Base-by-base conservation (phyloP, 139 green algal species). In the Pleodorina starrii region DNA sequence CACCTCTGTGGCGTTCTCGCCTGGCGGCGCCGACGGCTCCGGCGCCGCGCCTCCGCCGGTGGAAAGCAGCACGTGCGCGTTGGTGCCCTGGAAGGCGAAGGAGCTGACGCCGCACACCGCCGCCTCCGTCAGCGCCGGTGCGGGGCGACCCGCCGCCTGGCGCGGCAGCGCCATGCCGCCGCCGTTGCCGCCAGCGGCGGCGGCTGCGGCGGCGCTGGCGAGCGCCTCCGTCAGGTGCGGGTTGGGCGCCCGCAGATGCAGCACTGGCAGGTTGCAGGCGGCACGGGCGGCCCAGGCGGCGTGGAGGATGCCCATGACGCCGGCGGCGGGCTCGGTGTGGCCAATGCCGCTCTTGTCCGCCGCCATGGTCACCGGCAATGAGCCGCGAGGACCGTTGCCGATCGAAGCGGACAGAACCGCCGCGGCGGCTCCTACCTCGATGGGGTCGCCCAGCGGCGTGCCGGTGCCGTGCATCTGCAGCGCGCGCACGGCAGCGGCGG, bases 1-100 rank as follows among this genome's bases (percentile, higher is more conserved):
- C n/a, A n/a, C n/a, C n/a, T n/a, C n/a, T n/a, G n/a, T n/a, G n/a
- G 27, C 23, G 23, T 7, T 29, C 0, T 27, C 44, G 74, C 0
- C 29, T 40, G 68, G 43, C 21, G 29, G 1, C 35, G 35, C 35
- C 21, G 68, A 72, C 68, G 19, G 12, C 35, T 0, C 0, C 42
- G 9, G 25, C 40, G 4, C 10, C 72, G 29, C 1, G 40, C 38
- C 12, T 29, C 36, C 54, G 29, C 54, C 54, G 25, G 54, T 32
- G 14, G 77, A 43, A 42, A 97, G 84, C 25, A 96, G 72, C 19
- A 95, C 60, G 83, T 97, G 94, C n/a, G 95, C 95, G 90, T 98
- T 98, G 85, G 94, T 97, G 46, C 96, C 95, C 82, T 98, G 96
- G 86, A 97, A 98, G 0, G 96, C 96, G 91, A 98, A 98, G 0